phyloP scores from a whole-genome alignment of 2,329 filamentous ascomycete species.

The Neofusicoccum laricinum region DNA sequence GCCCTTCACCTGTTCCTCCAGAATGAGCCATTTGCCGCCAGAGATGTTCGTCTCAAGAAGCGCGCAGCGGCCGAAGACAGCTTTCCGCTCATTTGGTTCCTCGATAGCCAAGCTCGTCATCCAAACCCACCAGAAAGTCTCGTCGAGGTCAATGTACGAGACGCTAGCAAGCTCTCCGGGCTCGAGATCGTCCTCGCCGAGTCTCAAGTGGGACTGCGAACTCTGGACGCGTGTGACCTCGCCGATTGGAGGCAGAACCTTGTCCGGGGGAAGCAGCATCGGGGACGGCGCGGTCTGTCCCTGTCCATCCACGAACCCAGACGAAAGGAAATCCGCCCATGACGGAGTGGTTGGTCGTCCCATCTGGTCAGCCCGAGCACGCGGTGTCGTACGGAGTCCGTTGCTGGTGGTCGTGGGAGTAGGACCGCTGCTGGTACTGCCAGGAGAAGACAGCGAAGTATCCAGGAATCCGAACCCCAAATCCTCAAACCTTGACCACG shows the following conservation, averaged over 20 bases:
- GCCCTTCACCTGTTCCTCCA: slow-evolving; percentile 95
- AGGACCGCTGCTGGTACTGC: slow-evolving; percentile 26
- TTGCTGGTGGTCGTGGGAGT: slow-evolving; percentile 19
- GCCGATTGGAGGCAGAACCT: slow-evolving; percentile 82
- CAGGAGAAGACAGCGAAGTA: slow-evolving; percentile 45
- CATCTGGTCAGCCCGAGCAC: slow-evolving; percentile 63
- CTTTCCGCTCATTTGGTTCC: slow-evolving; percentile 80
- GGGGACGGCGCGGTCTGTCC: slow-evolving; percentile 62
- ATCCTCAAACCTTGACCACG: slow-evolving; percentile 96
- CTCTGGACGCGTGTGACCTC: slow-evolving; percentile 67
- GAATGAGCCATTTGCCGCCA: slow-evolving; percentile 82
- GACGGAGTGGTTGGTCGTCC: slow-evolving; percentile 91
- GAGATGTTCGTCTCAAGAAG: slow-evolving; percentile 83
- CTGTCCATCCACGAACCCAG: slow-evolving; percentile 80
- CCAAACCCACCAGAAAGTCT: slow-evolving; percentile 99
- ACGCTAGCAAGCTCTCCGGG: slow-evolving; percentile 95
- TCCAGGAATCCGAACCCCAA: slow-evolving; percentile 80
- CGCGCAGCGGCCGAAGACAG: slow-evolving; percentile 90
- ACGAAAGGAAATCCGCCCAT: slow-evolving; percentile 96
- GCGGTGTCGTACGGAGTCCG: slow-evolving; percentile 63
- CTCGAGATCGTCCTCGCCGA: slow-evolving; percentile 69
- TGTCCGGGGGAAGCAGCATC: slow-evolving; percentile 83
- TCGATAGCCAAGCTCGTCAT: slow-evolving; percentile 93
- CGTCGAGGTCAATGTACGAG: slow-evolving; percentile 78
- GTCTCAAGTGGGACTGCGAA: slow-evolving; percentile 70